Conservation (phyloP, 2,329 filamentous ascomycete genomes). For the Onygena corvina region DNA sequence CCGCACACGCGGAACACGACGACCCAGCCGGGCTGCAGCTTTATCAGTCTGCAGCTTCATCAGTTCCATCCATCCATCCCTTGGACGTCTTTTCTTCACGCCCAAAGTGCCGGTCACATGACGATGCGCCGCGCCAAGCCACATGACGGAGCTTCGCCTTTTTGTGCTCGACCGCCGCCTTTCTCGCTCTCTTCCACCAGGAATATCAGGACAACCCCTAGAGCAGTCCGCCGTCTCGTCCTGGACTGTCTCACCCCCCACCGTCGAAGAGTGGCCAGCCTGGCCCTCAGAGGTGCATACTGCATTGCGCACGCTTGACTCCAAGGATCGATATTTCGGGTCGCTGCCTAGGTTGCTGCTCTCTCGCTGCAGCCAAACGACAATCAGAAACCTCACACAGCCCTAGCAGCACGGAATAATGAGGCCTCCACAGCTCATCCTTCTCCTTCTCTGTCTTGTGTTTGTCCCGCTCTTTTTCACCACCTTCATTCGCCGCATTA, state of each 20-base stretch:
- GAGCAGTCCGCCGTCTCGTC: conserved; percentile 11
- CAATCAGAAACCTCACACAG: neutral
- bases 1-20: too few relatives aligned
- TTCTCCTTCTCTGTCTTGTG: conserved; percentile 37
- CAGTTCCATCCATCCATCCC: too few relatives aligned
- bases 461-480: conserved; percentile 39
- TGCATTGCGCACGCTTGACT: too few relatives aligned
- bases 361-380: too few relatives aligned
- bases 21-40: neutral
- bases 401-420: conserved; percentile 20
- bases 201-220: neutral
- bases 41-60: neutral
- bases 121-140: too few relatives aligned
- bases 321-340: too few relatives aligned
- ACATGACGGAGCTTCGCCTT: too few relatives aligned
- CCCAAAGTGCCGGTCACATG: too few relatives aligned
- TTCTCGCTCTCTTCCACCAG: too few relatives aligned
- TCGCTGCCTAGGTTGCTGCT: too few relatives aligned
- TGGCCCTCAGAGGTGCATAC: conserved; percentile 15
- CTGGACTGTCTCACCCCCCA: conserved; percentile 17
- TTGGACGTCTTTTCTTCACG: too few relatives aligned
- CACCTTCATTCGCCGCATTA: conserved; percentile 35
- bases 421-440: conserved; percentile 37
- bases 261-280: conserved; percentile 27
- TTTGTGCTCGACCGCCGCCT: too few relatives aligned